Conservation (phyloP, 2,329 filamentous ascomycete genomes). For the Zymoseptoria pseudotritici region DNA sequence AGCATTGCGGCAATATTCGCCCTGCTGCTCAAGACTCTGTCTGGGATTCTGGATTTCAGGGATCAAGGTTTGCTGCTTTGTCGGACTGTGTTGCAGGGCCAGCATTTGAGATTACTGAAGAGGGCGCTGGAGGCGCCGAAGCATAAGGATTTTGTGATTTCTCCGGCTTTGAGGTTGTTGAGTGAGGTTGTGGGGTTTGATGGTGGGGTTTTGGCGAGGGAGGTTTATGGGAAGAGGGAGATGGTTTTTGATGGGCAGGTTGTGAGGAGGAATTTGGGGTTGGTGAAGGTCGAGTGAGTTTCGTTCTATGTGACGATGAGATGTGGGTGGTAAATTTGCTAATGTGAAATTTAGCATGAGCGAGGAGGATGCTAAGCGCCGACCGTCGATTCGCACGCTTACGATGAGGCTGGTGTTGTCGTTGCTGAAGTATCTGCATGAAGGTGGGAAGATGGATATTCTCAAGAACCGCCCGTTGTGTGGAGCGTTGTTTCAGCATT, state of each 20-base stretch:
- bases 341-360: constrained; percentile 17
- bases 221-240: constrained; percentile 69
- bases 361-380: constrained; percentile 54
- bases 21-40: constrained; percentile 71
- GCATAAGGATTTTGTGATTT: constrained; percentile 79
- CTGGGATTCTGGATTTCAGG: constrained; percentile 64
- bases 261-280: constrained; percentile 70
- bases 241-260: constrained; percentile 65
- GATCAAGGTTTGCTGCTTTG: constrained; percentile 71
- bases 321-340: not conserved
- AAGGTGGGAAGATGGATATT: constrained; percentile 72
- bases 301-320: constrained; percentile 38
- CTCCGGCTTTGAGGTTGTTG: constrained; percentile 76
- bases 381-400: constrained; percentile 74
- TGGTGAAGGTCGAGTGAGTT: constrained; percentile 48
- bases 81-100: constrained; percentile 71
- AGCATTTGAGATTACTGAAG: constrained; percentile 72
- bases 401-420: constrained; percentile 74
- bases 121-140: constrained; percentile 73
- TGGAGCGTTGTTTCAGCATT: constrained; percentile 63
- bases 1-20: constrained; percentile 74
- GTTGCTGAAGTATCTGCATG: constrained; percentile 69
- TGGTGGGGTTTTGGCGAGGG: constrained; percentile 69
- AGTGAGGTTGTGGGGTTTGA: constrained; percentile 81
- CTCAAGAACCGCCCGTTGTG: constrained; percentile 66